Base-by-base conservation (phyloP, 495 filamentous ascomycete genomes). In the Aspergillus kassunensis region DNA sequence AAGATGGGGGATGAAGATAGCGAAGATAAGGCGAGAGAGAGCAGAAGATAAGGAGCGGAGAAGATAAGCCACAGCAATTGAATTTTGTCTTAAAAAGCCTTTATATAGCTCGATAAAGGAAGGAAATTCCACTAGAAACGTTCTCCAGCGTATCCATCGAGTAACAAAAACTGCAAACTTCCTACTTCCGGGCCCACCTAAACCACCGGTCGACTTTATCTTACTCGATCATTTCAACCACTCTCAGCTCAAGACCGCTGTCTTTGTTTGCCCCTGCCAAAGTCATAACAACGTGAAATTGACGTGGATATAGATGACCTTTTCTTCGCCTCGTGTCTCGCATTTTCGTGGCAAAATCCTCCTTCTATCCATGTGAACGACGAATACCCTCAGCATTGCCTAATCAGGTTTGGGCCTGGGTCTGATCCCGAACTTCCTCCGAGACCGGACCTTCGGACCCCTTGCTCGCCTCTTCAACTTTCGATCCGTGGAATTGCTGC, bases 351-450 rank as follows among this genome's bases (percentile, higher is more conserved):
- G 12, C 30, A 3, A 33, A 11, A 11, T 6, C 7, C 7, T 3
- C 13, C 30, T 11, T 33, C 30, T 4, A 33, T 4, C 4, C 4
- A 6, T 4, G 4, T 33, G 30, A 33, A 33, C 30, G 30, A 4
- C 10, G 30, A 33, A 59, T 59, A 53, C 52, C 56, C 44, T 59
- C 56, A 59, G 25, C 54, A 31, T 55, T 55, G 30, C 56, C 56
- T 36, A 39, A 44, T 59, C 31, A 13, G 44, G 52, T 13, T 11
- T 4, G 13, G 13, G 2, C 0, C 27, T 29, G 27, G 27, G 27
- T 11, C 27, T n/a, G n/a, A n/a, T 11, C 27, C 39, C 41, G 39
- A 25, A 12, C 9, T 35, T 15, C 16, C 29, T 20, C 44, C 44
- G 44, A 46, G 12, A 35, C 35, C 44, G 44, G 44, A 35, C 18